Base-by-base conservation (phyloP, 2,329 filamentous ascomycete genomes). In the Colletotrichum navitas region DNA sequence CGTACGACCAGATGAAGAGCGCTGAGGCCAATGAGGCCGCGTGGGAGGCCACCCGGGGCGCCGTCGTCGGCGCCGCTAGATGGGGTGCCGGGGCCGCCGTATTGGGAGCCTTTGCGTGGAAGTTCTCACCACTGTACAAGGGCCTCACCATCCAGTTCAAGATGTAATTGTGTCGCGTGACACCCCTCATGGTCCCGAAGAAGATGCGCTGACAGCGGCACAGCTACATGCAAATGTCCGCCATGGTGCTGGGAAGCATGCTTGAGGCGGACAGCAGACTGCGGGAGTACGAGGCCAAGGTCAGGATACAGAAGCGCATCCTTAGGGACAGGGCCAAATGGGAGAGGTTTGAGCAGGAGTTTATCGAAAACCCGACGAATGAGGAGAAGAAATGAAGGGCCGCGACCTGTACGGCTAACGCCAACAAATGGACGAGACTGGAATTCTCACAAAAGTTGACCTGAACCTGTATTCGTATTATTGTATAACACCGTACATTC, bases 191-290 rank as follows among this genome's bases (percentile, higher is more conserved):
- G 24, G 11, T 21, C 24, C 7, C 34, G n/a, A 6, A n/a, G 32
- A 24, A 59, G 21, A 55, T 36, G 58, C 45, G 41, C 71, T 73
- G 39, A 74, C 26, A 5, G 32, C 3, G 2, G 24, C n/a, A 5
- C 77, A 95, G 93, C 39, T 95, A 94, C 78, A 84, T 95, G 21
- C 92, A 94, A 80, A 94, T 94, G 91, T 93, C 91, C n/a, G 91
- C 90, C 72, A 95, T 95, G 93, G 91, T 93, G n/a, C 77, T 94
- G 43, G 93, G 93, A 54, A 87, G 90, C 77, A 93, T 93, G 87
- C 86, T 95, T 65, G 92, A 94, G 83, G 93, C 92, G 3, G 93
- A 95, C 77, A 82, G 85, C 67, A 86, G 90, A 61, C 84, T 95
- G 76, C 86, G 91, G 63, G 83, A 87, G 71, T 93, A 93, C 76